A percentile compares a stretch with the other conserved stretches of the same genome.
Conservation (phyloP, 768 basidiomycete genomes). For the Kwoniella dejecticola region DNA sequence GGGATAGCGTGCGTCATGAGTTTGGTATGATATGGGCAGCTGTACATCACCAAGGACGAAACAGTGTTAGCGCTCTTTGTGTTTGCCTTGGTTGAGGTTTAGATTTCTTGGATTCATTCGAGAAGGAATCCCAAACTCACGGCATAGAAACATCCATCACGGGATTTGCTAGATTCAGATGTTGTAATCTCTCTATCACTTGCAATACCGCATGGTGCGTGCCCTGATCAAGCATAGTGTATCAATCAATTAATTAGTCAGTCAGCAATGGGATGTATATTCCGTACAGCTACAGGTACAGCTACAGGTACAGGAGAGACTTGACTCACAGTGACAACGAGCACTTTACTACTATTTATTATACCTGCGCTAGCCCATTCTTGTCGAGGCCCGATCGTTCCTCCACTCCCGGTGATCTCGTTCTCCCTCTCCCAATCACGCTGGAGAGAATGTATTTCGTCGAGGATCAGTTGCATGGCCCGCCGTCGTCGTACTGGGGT, state of each 20-base stretch:
- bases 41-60: conserved; percentile 2
- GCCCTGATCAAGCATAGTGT: conserved; percentile 36
- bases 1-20: conserved; percentile 49
- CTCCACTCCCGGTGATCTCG: background rate
- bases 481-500: conserved; percentile 24
- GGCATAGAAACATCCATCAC: conserved; percentile 54
- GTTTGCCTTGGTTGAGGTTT: too few relatives aligned
- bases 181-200: conserved; percentile 44
- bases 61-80: too few relatives aligned
- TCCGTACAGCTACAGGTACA: too few relatives aligned
- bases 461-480: conserved; percentile 48
- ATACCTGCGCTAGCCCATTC: conserved; percentile 52
- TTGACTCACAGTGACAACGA: conserved; percentile 48
- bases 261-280: too few relatives aligned
- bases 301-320: too few relatives aligned
- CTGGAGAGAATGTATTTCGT: conserved; percentile 48
- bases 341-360: conserved; percentile 50
- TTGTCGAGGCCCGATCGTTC: conserved; percentile 10
- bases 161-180: conserved; percentile 47
- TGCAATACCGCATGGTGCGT: conserved; percentile 44
- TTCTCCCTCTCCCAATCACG: conserved; percentile 36
- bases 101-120: background rate
- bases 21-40: conserved; percentile 49
- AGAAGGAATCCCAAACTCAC: conserved; percentile 29
- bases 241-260: too few relatives aligned